Percentiles rank a stretch among this genome's conserved stretches.
phyloP scores from a whole-genome alignment of 805 yeast genomes.

The Candida oleophila region DNA sequence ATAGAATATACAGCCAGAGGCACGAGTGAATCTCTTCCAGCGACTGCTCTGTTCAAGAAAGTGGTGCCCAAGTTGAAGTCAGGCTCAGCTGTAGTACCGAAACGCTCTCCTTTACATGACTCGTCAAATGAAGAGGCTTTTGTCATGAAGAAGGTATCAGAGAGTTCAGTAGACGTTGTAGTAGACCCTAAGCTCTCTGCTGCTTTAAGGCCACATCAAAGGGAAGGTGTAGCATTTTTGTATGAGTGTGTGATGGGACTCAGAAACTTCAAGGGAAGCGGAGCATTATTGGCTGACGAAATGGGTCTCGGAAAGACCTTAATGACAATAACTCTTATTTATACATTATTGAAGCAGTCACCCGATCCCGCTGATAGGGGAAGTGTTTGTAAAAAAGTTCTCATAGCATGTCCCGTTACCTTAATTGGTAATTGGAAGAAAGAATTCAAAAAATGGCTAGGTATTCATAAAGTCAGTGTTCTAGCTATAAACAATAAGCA shows the following conservation, averaged over 20 bases:
- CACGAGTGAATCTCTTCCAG: neutral
- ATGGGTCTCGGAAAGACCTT: constrained; percentile 85
- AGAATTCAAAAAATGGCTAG: constrained; percentile 91
- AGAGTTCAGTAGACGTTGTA: constrained; percentile 40
- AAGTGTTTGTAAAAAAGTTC: constrained; percentile 50
- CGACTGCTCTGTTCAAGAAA: neutral
- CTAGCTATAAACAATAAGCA: constrained; percentile 54
- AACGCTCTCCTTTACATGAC: neutral
- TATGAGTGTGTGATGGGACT: constrained; percentile 82
- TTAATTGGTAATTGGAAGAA: constrained; percentile 81
- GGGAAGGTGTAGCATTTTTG: constrained; percentile 78
- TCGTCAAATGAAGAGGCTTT: constrained; percentile 41
- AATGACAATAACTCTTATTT: constrained; percentile 77
- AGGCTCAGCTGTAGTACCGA: constrained; percentile 8
- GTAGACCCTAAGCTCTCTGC: constrained; percentile 58
- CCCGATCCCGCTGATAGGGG: constrained; percentile 32
- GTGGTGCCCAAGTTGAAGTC: neutral
- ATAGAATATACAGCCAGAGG: constrained; percentile 1
- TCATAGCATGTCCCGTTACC: constrained; percentile 91
- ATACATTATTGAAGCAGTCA: constrained; percentile 76
- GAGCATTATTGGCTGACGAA: constrained; percentile 91
- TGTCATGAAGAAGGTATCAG: constrained; percentile 35
- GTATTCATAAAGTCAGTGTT: constrained; percentile 60
- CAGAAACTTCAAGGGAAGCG: constrained; percentile 49
- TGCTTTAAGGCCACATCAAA: constrained; percentile 77